Evolutionary conservation across 2,329 filamentous ascomycete species (phyloP).

Genomic region (Claviceps arundinis): DNA sequence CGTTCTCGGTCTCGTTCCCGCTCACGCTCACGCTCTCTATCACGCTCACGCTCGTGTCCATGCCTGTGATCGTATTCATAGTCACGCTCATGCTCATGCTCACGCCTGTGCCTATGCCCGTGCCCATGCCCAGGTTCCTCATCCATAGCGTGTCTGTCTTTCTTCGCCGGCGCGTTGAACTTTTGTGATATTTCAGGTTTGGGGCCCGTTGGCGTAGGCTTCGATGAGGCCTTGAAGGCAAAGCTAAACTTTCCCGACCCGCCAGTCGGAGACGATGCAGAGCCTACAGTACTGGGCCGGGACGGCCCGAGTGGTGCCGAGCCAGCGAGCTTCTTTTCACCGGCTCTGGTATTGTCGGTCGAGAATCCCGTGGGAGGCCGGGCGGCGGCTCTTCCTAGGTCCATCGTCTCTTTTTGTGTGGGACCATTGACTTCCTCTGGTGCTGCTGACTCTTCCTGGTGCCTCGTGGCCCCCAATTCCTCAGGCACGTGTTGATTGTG

Average conservation of each 20-base stretch:
- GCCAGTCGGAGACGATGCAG: constrained; percentile 33
- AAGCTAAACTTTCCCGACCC: constrained; percentile 72
- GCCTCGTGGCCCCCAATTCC: constrained; percentile 8
- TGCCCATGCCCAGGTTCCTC: constrained; percentile 7
- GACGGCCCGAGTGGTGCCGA: background rate
- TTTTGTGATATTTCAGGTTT: constrained; percentile 56
- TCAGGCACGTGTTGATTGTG: constrained; percentile 6
- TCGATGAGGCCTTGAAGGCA: constrained; percentile 68
- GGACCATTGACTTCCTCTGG: background rate
- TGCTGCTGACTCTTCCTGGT: constrained; percentile 7
- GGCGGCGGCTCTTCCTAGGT: background rate
- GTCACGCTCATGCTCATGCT: constrained; percentile 7
- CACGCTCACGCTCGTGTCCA: background rate
- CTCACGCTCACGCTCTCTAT: background rate
- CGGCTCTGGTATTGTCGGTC: background rate
- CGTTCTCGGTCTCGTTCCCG: background rate
- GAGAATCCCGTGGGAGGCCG: background rate
- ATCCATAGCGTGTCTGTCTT: constrained; percentile 16
- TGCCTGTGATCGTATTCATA: background rate
- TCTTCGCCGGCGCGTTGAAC: constrained; percentile 47
- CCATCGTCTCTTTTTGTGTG: constrained; percentile 1
- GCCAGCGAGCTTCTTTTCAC: constrained; percentile 5
- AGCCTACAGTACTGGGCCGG: constrained; percentile 21
- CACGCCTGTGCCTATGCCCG: background rate
- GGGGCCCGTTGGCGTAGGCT: constrained; percentile 40